Percentiles rank a stretch among this genome's conserved stretches.
phyloP scores from a whole-genome alignment of 352 stramenopile species.

The Pythium dissotocum region DNA sequence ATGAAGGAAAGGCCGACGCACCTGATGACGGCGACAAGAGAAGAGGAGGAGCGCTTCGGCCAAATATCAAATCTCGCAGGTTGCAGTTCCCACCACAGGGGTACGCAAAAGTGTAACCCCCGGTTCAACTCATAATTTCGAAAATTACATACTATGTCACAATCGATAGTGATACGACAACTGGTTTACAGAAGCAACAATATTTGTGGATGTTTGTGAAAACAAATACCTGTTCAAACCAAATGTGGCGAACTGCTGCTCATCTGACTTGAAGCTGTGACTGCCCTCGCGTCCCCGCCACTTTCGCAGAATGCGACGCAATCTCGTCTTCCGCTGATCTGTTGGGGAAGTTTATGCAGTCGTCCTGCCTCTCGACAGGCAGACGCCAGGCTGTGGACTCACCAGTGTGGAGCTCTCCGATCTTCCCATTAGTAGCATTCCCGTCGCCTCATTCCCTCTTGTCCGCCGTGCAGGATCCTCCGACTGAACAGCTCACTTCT shows the following conservation, averaged over 20 bases:
- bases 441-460: neutral
- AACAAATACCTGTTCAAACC: neutral
- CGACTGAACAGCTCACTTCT: neutral
- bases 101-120: neutral
- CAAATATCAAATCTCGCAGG: slow-evolving; percentile 7
- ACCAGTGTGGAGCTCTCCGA: too few species aligned
- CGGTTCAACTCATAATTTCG: neutral
- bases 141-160: neutral
- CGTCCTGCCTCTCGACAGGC: too few species aligned
- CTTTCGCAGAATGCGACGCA: slow-evolving; percentile 7
- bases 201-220: neutral
- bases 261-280: neutral
- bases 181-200: too few species aligned
- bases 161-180: too few species aligned
- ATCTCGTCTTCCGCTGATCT: neutral
- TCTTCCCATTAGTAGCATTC: neutral
- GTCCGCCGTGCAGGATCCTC: neutral
- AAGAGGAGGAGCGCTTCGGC: neutral
- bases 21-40: neutral
- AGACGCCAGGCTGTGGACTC: too few species aligned
- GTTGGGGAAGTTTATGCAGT: neutral
- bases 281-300: neutral
- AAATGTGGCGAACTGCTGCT: neutral
- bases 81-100: slow-evolving; percentile 1
- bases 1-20: neutral